These are phyloP conservation scores for Aspergillus sp. DNA, from an alignment of 2,329 filamentous ascomycete genomes.

Conservation along the genomic window DNA sequence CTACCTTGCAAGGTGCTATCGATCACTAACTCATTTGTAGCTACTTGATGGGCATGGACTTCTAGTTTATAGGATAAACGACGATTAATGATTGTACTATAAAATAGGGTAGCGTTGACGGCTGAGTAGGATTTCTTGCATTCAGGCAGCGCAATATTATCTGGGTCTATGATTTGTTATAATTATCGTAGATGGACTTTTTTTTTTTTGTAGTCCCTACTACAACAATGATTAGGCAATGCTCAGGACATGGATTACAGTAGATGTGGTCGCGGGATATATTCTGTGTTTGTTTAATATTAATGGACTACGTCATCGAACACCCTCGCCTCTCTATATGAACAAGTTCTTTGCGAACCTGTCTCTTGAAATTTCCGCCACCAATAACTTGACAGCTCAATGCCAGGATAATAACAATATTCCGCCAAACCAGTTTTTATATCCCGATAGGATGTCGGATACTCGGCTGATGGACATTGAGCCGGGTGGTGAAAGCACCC, in stretches of 20 bases:
- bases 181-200: too few relatives aligned
- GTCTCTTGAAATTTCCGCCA: background rate
- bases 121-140: conserved; percentile 2
- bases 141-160: background rate
- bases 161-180: background rate
- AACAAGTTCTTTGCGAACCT: background rate
- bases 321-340: background rate
- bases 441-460: conserved; percentile 42
- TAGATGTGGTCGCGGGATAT: background rate
- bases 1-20: background rate
- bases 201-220: too few relatives aligned
- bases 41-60: conserved; percentile 73
- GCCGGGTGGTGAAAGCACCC: conserved; percentile 58
- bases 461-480: conserved; percentile 57
- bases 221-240: too few relatives aligned
- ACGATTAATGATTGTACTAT: conserved; percentile 30
- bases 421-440: background rate
- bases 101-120: conserved; percentile 13
- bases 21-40: conserved; percentile 43
- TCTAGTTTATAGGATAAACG: conserved; percentile 33
- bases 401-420: too few relatives aligned
- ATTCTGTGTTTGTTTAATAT: background rate
- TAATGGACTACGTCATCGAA: background rate
- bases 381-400: background rate
- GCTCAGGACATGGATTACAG: too few relatives aligned